A percentile compares a stretch with the other conserved stretches of the same genome.
phyloP scores from a whole-genome alignment of 768 basidiomycete genomes.

The Favolaschia claudopus region DNA sequence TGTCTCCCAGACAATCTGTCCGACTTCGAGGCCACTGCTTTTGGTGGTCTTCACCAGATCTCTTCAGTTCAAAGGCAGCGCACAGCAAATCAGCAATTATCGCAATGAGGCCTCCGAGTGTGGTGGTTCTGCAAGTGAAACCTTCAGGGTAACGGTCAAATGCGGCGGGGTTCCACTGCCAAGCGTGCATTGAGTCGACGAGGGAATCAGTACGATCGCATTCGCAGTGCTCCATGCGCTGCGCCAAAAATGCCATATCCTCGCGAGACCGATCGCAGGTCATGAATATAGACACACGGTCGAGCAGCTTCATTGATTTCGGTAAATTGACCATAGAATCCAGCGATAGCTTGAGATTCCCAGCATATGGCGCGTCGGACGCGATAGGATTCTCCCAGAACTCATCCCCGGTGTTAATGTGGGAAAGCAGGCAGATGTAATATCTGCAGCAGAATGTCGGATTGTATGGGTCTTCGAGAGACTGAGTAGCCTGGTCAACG shows the following conservation, averaged over 20 bases:
- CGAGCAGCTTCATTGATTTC: constrained; percentile 6
- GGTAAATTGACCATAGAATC: not conserved
- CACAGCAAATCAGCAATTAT: constrained; percentile 10
- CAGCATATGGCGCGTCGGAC: constrained; percentile 14
- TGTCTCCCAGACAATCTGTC: constrained; percentile 7
- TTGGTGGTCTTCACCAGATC: not conserved
- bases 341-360: constrained; percentile 4
- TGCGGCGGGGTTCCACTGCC: constrained; percentile 8
- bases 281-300: constrained; percentile 8
- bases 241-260: constrained; percentile 14
- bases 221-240: constrained; percentile 16
- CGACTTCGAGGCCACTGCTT: constrained; percentile 7
- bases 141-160: constrained; percentile 11
- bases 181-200: constrained; percentile 18
- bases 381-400: constrained; percentile 18
- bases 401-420: constrained; percentile 1
- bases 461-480: constrained; percentile 5
- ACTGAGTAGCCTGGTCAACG: constrained; percentile 13
- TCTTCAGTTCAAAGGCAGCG: constrained; percentile 11
- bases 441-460: constrained; percentile 22
- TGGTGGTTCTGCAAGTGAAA: constrained; percentile 1
- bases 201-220: constrained; percentile 19
- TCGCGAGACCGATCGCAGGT: constrained; percentile 12
- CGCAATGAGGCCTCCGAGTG: constrained; percentile 13
- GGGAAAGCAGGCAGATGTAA: constrained; percentile 14